These are phyloP conservation scores for Russula sp. DNA, from an alignment of 768 basidiomycete species.

Conservation along the genomic window DNA sequence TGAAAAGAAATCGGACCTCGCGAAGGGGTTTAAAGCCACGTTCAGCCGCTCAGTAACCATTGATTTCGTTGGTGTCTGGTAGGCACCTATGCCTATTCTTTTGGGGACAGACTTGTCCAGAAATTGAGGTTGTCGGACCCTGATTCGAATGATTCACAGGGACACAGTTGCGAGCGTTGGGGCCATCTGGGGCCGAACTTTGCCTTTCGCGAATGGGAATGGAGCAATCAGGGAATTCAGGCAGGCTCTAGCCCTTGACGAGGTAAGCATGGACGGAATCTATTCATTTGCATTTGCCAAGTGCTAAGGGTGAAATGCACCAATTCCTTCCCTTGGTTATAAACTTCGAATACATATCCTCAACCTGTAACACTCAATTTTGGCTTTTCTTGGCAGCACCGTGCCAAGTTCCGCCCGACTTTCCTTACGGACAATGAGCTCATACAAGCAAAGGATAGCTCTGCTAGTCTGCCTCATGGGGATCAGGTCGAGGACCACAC, in stretches of 20 bases:
- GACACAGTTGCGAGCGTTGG: constrained; percentile 80
- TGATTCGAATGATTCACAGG: constrained; percentile 33
- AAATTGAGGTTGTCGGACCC: neutral
- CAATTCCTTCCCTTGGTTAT: too few relatives aligned
- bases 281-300: too few relatives aligned
- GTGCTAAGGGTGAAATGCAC: too few relatives aligned
- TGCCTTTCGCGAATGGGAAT: constrained; percentile 69
- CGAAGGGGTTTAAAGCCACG: constrained; percentile 65
- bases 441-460: too few relatives aligned
- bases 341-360: too few relatives aligned
- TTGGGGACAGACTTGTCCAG: neutral
- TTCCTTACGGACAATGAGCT: constrained; percentile 32
- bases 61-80: constrained; percentile 83
- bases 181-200: constrained; percentile 45
- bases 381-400: constrained; percentile 38
- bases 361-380: too few relatives aligned
- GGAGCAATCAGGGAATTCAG: constrained; percentile 61
- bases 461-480: too few relatives aligned
- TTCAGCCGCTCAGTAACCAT: constrained; percentile 65
- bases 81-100: constrained; percentile 14
- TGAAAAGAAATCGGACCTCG: constrained; percentile 24
- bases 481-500: too few relatives aligned
- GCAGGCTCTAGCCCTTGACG: constrained; percentile 73
- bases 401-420: constrained; percentile 55
- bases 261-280: constrained; percentile 39